Percentiles rank a stretch among this genome's conserved stretches.
Evolutionary conservation across 2,329 filamentous ascomycete species (phyloP).

Genomic region (Ascochyta pisi): DNA sequence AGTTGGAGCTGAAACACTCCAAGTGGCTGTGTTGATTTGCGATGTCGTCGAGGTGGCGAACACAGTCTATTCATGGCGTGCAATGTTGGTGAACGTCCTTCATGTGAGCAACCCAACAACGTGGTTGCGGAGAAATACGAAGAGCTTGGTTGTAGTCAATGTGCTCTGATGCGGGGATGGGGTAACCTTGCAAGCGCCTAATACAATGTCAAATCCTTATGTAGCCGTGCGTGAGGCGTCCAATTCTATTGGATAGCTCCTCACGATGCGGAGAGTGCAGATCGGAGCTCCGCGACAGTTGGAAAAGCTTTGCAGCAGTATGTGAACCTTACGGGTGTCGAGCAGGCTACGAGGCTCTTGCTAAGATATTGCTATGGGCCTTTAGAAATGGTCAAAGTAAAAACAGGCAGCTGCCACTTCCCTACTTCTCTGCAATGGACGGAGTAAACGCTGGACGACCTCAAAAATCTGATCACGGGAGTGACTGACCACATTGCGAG

Average conservation of each 20-base stretch:
- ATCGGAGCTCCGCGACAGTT: too few species aligned
- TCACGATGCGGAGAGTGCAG: background rate
- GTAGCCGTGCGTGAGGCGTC: slow-evolving; percentile 7
- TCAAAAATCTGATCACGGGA: too few species aligned
- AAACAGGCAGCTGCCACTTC: too few species aligned
- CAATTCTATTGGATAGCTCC: background rate
- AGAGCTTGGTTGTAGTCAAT: background rate
- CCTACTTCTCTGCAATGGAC: too few species aligned
- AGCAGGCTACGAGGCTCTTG: too few species aligned
- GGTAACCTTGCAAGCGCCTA: slow-evolving; percentile 4
- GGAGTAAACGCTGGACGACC: too few species aligned
- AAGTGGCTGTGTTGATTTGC: slow-evolving; percentile 7
- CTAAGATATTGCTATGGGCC: too few species aligned
- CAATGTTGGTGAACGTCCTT: background rate
- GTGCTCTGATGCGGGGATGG: background rate
- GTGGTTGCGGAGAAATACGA: slow-evolving; percentile 4
- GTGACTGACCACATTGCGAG: too few species aligned
- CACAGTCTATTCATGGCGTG: background rate
- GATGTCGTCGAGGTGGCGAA: background rate
- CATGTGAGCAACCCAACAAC: background rate
- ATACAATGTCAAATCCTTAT: slow-evolving; percentile 1
- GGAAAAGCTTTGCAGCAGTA: too few species aligned
- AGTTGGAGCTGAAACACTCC: slow-evolving; percentile 9
- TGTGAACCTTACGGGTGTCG: too few species aligned
- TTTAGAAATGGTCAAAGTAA: too few species aligned